Evolutionary conservation across 1,139 yeast species (phyloP).

Genomic region (Saccharomycopsis crataegensis): DNA sequence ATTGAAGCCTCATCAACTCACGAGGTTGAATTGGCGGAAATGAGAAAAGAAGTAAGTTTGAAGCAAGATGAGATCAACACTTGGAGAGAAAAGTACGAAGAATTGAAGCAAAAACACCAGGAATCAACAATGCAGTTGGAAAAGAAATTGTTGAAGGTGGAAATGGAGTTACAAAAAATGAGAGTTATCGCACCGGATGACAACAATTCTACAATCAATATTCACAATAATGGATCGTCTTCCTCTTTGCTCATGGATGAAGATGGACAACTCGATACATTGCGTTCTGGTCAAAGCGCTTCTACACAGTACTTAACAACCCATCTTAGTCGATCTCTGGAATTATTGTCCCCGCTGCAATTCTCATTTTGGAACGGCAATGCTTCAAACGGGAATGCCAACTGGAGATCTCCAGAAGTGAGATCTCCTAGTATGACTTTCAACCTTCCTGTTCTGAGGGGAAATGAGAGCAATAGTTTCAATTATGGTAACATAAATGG

Average conservation of each 20-base stretch:
- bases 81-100: slow-evolving; percentile 14
- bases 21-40: slow-evolving; percentile 24
- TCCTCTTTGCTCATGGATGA: background rate
- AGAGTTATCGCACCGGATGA: slow-evolving; percentile 1
- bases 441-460: too few species aligned
- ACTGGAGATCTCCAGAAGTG: too few species aligned
- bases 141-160: background rate
- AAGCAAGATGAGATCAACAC: slow-evolving; percentile 9
- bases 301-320: background rate
- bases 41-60: slow-evolving; percentile 26
- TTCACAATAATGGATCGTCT: background rate
- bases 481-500: background rate
- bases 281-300: background rate
- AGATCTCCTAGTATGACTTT: too few species aligned
- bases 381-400: too few species aligned
- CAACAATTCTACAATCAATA: background rate
- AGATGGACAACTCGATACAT: background rate
- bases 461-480: too few species aligned
- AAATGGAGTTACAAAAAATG: background rate
- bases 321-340: too few species aligned
- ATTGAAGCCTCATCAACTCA: slow-evolving; percentile 15
- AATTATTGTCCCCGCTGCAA: too few species aligned
- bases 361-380: too few species aligned
- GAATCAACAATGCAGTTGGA: background rate
- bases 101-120: slow-evolving; percentile 17